Evolutionary conservation across 1,139 yeast genomes (phyloP), one percentile per base, ranked within the genome.

Genomic region (Tardiomyces depauwii): DNA sequence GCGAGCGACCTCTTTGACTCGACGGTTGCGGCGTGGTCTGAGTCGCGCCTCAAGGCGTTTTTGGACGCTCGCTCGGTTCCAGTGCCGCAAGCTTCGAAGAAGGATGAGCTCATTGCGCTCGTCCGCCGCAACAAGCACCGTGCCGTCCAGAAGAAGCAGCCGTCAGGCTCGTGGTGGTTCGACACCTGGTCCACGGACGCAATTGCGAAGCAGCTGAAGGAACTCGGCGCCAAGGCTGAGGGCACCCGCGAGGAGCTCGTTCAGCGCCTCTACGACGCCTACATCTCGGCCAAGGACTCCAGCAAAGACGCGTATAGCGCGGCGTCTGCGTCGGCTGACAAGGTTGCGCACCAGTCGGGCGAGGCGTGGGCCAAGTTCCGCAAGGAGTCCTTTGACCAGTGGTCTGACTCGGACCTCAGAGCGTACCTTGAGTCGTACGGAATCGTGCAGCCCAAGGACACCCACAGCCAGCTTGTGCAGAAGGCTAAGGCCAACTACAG

Each of bases 351-450:
- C 21, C 45, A 47, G 32, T 42, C 50, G 18, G 44, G 44, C 41
- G 51, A 50, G 43, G 50, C 51, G 36, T 52, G 50, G 40, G 60
- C 53, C 40, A 45, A 53, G 19, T 61, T 57, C 45, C 63, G 65
- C 42, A 66, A 67, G 41, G 63, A 70, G 11, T 58, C 66, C 41
- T 73, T 76, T 53, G 68, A 70, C 42, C 62, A 70, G 33, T 79
- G 82, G 79, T 66, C 77, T 19, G 71, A 70, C 39, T 70, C 72
- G 30, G 86, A 80, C 52, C 63, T 80, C 53, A 70, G 64, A 54
- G 67, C 70, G 28, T 80, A 78, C 60, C 62, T 80, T 46, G 64
- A 68, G 41, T 67, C 74, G 9, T 78, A 72, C 58, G 84, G 84
- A 63, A 66, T 41, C 7, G 30, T 28, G 53, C 64, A 44, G 61